A percentile compares a stretch with the other conserved stretches of the same genome.
Evolutionary conservation across 1,284 basidiomycete species (phyloP).

Genomic region (Mrakiaceae sp.): DNA sequence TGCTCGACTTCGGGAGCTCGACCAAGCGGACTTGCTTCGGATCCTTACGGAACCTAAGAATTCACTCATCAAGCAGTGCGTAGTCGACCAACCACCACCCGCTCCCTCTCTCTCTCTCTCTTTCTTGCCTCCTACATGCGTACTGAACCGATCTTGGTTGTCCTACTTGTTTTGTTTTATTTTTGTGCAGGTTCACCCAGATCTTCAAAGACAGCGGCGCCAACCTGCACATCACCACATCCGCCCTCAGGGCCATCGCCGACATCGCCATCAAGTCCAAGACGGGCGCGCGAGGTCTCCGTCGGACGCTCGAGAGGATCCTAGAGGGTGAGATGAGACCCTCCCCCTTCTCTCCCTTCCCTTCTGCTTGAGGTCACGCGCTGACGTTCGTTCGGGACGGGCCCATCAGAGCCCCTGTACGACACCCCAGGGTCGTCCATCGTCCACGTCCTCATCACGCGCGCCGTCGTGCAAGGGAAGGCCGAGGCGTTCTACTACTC

Average conservation of each 20-base stretch:
- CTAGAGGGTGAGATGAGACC: too few relatives aligned
- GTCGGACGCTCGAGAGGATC: too few relatives aligned
- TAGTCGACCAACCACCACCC: too few relatives aligned
- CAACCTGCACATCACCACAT: slow-evolving; percentile 34
- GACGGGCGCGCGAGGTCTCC: slow-evolving; percentile 76
- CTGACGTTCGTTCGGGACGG: not conserved
- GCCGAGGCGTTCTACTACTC: slow-evolving; percentile 49
- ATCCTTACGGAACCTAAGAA: slow-evolving; percentile 87
- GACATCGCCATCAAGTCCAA: slow-evolving; percentile 62
- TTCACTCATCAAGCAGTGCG: slow-evolving; percentile 71
- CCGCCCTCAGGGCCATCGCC: slow-evolving; percentile 52
- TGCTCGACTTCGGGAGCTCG: slow-evolving; percentile 65
- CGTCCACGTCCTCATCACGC: slow-evolving; percentile 50
- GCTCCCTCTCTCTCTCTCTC: not conserved
- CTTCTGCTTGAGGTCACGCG: slow-evolving; percentile 42
- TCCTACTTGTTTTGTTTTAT: slow-evolving; percentile 53
- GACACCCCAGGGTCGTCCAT: slow-evolving; percentile 56
- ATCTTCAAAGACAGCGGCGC: slow-evolving; percentile 26
- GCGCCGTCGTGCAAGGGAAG: slow-evolving; percentile 44
- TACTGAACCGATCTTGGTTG: slow-evolving; percentile 43
- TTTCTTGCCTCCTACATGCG: not conserved
- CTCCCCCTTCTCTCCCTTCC: slow-evolving; percentile 20
- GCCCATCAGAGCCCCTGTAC: slow-evolving; percentile 61
- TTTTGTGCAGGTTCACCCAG: slow-evolving; percentile 55
- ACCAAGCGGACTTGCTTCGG: slow-evolving; percentile 62